Conservation (phyloP, 139 green algal genomes). For the Parachlorella kessleri region DNA sequence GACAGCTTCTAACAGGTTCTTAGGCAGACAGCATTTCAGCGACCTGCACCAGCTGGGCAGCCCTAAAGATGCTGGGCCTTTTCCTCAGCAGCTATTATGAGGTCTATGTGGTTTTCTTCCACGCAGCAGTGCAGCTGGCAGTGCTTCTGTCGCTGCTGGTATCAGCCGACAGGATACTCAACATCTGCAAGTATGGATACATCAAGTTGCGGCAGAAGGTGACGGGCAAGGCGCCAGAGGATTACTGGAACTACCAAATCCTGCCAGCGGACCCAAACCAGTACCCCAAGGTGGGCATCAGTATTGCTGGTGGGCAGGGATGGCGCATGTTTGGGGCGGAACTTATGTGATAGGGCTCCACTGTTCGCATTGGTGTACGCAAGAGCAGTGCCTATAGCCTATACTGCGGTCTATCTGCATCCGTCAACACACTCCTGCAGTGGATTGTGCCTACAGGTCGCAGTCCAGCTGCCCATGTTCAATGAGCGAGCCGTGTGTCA, state of each 20-base stretch:
- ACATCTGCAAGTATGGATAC: slow-evolving; percentile 46
- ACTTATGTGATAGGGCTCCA: no score
- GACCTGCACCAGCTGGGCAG: no score
- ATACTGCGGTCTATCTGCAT: no score
- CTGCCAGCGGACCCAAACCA: slow-evolving; percentile 38
- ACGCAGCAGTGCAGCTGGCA: slow-evolving; percentile 33
- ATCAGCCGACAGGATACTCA: slow-evolving; percentile 48
- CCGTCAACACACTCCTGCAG: no score
- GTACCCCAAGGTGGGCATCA: slow-evolving; percentile 28
- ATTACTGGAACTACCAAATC: slow-evolving; percentile 34
- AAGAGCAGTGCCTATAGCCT: no score
- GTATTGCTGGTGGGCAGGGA: not conserved
- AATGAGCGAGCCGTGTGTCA: slow-evolving; percentile 88
- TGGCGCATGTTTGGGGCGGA: no score
- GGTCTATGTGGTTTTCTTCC: slow-evolving; percentile 56
- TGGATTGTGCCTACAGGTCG: slow-evolving; percentile 68
- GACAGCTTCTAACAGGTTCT: not conserved
- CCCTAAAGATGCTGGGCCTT: no score
- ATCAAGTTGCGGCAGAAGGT: slow-evolving; percentile 14
- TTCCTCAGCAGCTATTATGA: slow-evolving; percentile 26
- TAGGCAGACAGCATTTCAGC: not conserved
- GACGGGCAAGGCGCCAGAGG: slow-evolving; percentile 47
- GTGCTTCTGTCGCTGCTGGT: slow-evolving; percentile 52
- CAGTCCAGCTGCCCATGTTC: slow-evolving; percentile 96
- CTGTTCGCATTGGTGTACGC: no score